Conservation (phyloP, 2,329 filamentous ascomycete genomes). For the Magnaporthales sp. region DNA sequence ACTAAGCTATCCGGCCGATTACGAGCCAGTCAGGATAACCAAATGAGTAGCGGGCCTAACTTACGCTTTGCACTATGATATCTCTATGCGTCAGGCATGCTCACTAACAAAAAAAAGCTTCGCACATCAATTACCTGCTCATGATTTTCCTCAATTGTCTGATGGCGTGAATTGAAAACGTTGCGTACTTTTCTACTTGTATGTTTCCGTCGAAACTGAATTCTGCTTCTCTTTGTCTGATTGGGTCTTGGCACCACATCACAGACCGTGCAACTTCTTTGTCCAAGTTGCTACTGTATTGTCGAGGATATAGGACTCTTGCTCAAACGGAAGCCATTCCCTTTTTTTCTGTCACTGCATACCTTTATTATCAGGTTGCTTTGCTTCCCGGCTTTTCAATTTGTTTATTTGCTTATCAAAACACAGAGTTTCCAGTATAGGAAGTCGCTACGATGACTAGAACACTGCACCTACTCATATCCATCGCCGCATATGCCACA, state of each 20-base stretch:
- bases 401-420: neutral
- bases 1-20: neutral
- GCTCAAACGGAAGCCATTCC: neutral
- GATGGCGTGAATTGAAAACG: neutral
- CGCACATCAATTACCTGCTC: neutral
- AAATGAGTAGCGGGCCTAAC: neutral
- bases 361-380: neutral
- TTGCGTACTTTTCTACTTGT: neutral
- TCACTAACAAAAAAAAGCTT: neutral
- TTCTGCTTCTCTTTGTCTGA: neutral
- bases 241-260: neutral
- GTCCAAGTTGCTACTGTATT: neutral
- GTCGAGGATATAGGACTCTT: neutral
- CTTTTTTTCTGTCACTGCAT: neutral
- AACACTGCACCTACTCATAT: neutral
- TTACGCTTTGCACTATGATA: neutral
- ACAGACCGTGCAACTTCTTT: neutral
- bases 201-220: neutral
- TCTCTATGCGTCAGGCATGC: neutral
- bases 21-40: neutral
- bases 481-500: neutral
- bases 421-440: neutral
- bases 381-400: neutral
- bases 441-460: neutral
- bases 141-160: neutral